Base-by-base conservation (phyloP, 129 eudicot species). In the Artemisia tridentata region DNA sequence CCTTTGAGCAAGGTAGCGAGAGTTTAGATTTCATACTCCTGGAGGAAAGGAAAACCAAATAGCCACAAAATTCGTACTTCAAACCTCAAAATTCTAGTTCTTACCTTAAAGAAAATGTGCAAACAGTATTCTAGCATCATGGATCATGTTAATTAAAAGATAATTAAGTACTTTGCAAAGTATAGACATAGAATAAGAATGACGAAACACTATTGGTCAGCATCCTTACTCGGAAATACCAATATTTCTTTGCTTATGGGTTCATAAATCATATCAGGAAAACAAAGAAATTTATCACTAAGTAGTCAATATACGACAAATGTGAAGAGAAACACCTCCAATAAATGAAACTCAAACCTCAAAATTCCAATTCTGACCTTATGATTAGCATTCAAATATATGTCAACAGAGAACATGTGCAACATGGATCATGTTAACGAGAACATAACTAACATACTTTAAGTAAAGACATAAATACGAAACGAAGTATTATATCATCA, bases 1-100 rank as follows among this genome's bases (percentile, higher is more conserved):
- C 41, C 38, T 67, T 10, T 46, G 49, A 68, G 29, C 62, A 68
- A 68, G 62, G 62, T 68, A 51, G 11, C 60, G 5, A 68, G 31
- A 58, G 25, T 52, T 67, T n/a, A 67, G 6, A 4, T 50, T 29
- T 27, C 4, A 27, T 27, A 11, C 43, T 16, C 47, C 60, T 49
- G 3, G 5, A 25, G 34, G 43, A 59, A 25, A 12, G 16, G 43
- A 23, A 34, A 53, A 55, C 4, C 51, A 69, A 29, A 52, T 18
- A 21, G 31, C 31, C 14, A 17, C 18, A 19, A 34, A 34, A 18
- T n/a, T 5, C 2, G 19, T 0, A 15, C n/a, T 17, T 51, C 27
- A 69, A 52, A 31, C 21, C 64, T 69, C 73, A 52, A 17, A 10
- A 16, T 53, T 16, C 18, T 17, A 29, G 9, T 53, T 50, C 59